These are phyloP conservation scores for Geoglossum cookeanum DNA, from an alignment of 2,329 filamentous ascomycete species.

Conservation along the genomic window DNA sequence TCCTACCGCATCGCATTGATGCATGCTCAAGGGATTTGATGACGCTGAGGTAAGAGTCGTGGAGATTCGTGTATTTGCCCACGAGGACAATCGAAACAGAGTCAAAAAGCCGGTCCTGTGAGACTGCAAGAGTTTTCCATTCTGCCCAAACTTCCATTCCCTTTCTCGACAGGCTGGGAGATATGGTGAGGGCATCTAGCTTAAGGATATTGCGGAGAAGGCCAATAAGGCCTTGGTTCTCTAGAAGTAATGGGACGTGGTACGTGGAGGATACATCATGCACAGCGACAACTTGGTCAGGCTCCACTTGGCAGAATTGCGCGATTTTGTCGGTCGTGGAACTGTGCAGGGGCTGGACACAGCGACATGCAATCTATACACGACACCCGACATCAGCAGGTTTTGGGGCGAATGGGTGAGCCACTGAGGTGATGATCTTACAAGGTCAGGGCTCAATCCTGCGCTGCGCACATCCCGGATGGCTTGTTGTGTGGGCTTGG, in stretches of 20 bases:
- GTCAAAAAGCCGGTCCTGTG: constrained; percentile 46
- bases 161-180: constrained; percentile 35
- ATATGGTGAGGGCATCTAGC: constrained; percentile 37
- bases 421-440: constrained; percentile 3
- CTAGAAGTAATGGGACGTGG: constrained; percentile 81
- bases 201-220: constrained; percentile 47
- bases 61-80: constrained; percentile 73
- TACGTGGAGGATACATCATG: constrained; percentile 81
- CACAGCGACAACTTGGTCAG: constrained; percentile 69
- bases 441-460: constrained; percentile 35
- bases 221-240: constrained; percentile 56
- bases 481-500: constrained; percentile 86
- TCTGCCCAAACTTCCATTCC: constrained; percentile 55
- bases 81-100: constrained; percentile 69
- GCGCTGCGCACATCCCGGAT: constrained; percentile 70
- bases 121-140: constrained; percentile 55
- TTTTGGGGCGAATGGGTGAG: neutral
- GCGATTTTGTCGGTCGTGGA: constrained; percentile 74
- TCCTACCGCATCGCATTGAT: constrained; percentile 66
- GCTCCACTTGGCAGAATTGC: constrained; percentile 69
- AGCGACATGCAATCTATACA: constrained; percentile 71
- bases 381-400: neutral
- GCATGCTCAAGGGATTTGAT: constrained; percentile 80
- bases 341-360: constrained; percentile 54
- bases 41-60: constrained; percentile 73